phyloP scores from a whole-genome alignment of 2,329 filamentous ascomycete genomes.

The Neonectria neomacrospora region DNA sequence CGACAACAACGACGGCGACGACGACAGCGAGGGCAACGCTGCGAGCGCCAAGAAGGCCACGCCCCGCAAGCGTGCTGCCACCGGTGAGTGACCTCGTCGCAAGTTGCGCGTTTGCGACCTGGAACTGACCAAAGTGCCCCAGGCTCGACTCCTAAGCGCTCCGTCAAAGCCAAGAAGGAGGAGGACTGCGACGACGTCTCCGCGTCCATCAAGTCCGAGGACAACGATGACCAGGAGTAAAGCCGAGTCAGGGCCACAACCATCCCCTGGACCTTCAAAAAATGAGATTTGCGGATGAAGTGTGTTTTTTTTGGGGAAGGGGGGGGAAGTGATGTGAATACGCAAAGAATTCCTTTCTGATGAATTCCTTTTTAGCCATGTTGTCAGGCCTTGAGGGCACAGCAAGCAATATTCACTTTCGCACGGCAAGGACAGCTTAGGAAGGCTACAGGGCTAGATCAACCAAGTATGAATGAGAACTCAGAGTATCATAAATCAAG shows the following conservation, averaged over 20 bases:
- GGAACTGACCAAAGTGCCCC: conserved; percentile 15
- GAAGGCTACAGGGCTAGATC: not conserved
- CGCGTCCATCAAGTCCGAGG: not conserved
- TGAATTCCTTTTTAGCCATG: not conserved
- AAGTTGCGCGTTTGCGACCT: not conserved
- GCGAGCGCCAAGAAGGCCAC: conserved; percentile 28
- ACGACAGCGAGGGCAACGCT: conserved; percentile 15
- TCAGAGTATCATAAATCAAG: not conserved
- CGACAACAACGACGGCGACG: conserved; percentile 18
- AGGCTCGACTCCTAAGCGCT: conserved; percentile 27
- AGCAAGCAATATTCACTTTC: not conserved
- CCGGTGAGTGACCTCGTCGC: conserved; percentile 17
- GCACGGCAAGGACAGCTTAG: not conserved
- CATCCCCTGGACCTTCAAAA: not conserved
- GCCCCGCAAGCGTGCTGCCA: conserved; percentile 34
- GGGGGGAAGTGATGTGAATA: conserved; percentile 7
- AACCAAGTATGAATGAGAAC: not conserved
- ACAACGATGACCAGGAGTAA: not conserved
- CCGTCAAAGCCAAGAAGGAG: conserved; percentile 33
- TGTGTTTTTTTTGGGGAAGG: not conserved
- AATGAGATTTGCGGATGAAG: not conserved
- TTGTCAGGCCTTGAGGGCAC: not conserved
- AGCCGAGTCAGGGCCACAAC: not conserved
- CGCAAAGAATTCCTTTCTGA: not conserved
- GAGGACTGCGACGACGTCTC: conserved; percentile 25